phyloP scores from a whole-genome alignment of 108 stramenopile species.

The Cyclotella sp. region DNA sequence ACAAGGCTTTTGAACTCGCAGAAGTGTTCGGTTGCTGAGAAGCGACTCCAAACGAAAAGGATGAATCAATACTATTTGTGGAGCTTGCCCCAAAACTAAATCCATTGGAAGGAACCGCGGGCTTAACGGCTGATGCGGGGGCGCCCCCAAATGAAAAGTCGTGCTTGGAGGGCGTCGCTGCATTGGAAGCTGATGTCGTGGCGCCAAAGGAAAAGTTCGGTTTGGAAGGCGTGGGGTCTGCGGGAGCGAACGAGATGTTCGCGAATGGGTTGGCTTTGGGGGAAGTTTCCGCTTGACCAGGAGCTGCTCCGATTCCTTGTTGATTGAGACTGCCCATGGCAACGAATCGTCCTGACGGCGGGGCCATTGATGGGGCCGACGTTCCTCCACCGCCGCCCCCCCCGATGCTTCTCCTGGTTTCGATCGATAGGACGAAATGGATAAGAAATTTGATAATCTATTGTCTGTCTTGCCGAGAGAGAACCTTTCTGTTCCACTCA shows the following conservation, averaged over 20 bases:
- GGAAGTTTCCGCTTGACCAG: conserved; percentile 2
- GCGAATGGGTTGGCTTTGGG: conserved; percentile 41
- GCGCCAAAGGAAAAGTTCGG: background rate
- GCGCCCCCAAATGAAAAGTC: conserved; percentile 14
- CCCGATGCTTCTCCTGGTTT: conserved; percentile 10
- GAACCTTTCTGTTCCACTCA: conserved; percentile 4
- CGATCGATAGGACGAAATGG: background rate
- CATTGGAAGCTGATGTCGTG: background rate
- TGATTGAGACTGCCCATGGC: conserved; percentile 8
- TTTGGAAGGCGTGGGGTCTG: conserved; percentile 12
- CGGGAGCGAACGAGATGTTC: conserved; percentile 29
- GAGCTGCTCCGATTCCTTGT: background rate
- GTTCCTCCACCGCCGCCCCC: conserved; percentile 8
- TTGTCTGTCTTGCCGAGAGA: no score
- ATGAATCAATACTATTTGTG: background rate
- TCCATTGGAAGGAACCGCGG: conserved; percentile 1
- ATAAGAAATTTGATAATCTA: background rate
- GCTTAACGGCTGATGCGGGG: conserved; percentile 7
- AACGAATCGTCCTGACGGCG: conserved; percentile 21
- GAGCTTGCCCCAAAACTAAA: conserved; percentile 6
- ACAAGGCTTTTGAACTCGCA: background rate
- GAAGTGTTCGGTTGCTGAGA: background rate
- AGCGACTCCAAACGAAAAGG: background rate
- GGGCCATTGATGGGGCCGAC: conserved; percentile 12
- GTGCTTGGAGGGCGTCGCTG: background rate